Evolutionary conservation across 2,329 filamentous ascomycete species (phyloP).

Genomic region (Trichoderma brevicompactum): DNA sequence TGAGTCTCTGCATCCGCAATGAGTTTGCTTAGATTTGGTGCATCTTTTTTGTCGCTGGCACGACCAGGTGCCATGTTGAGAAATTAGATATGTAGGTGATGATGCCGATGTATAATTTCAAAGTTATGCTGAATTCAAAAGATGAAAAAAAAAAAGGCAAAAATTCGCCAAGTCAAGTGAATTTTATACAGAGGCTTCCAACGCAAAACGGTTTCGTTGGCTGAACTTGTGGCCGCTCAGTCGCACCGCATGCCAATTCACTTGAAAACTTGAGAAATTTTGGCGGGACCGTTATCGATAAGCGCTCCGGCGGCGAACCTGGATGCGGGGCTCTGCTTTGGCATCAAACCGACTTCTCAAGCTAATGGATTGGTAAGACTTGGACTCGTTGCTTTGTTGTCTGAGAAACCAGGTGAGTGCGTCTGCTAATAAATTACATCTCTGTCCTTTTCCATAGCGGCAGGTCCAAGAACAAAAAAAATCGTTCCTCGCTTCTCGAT

Average conservation of each 20-base stretch:
- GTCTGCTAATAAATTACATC: neutral
- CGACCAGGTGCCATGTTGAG: conserved; percentile 48
- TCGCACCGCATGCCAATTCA: conserved; percentile 20
- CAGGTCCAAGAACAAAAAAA: neutral
- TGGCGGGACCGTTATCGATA: conserved; percentile 42
- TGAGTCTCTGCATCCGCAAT: conserved; percentile 49
- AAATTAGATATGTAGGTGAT: neutral
- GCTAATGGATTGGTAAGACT: conserved; percentile 22
- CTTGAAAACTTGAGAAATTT: conserved; percentile 36
- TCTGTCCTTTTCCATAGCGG: neutral
- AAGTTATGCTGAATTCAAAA: neutral
- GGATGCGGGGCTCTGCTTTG: conserved; percentile 34
- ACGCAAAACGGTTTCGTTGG: neutral
- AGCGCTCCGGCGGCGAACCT: conserved; percentile 28
- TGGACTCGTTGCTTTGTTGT: neutral
- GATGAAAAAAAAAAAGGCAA: too few relatives aligned
- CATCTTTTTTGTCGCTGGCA: conserved; percentile 44
- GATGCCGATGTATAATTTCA: too few relatives aligned
- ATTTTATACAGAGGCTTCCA: conserved; percentile 5
- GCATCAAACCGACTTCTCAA: conserved; percentile 8
- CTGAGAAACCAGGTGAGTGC: neutral
- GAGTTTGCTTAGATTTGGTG: conserved; percentile 37
- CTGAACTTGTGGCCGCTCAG: conserved; percentile 10
- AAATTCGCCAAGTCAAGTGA: neutral
- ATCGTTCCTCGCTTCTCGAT: neutral